Percentiles rank a stretch among this genome's conserved stretches.
These are phyloP conservation scores for Neurospora sp. DNA, from an alignment of 2,329 filamentous ascomycete genomes.

Conservation along the genomic window DNA sequence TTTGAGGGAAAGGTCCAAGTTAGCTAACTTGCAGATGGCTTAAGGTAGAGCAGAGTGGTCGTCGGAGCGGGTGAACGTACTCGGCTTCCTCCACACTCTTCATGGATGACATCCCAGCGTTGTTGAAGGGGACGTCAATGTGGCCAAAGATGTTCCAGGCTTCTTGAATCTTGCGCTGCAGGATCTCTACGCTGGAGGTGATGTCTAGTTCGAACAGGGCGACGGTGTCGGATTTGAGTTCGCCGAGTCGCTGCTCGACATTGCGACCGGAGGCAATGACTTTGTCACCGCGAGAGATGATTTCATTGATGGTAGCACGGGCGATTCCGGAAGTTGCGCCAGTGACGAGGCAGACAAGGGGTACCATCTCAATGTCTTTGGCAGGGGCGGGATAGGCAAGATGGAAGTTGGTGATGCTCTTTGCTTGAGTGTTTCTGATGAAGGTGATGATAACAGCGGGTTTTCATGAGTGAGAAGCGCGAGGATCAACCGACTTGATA, in stretches of 20 bases:
- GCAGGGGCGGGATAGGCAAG: neutral
- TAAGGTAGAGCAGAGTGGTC: neutral
- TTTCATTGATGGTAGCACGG: conserved; percentile 16
- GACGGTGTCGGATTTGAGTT: conserved; percentile 18
- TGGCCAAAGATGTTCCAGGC: conserved; percentile 23
- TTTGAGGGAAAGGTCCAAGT: neutral
- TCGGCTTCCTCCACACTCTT: conserved; percentile 22
- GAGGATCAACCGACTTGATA: neutral
- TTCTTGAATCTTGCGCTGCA: conserved; percentile 15
- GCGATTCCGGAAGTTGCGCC: conserved; percentile 25
- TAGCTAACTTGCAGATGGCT: neutral
- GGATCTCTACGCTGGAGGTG: conserved; percentile 8
- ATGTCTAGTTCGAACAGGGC: conserved; percentile 24
- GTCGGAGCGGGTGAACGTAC: conserved; percentile 12
- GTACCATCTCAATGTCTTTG: conserved; percentile 15
- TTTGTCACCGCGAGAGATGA: conserved; percentile 20
- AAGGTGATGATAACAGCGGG: neutral
- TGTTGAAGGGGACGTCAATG: conserved; percentile 26
- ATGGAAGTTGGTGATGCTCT: neutral
- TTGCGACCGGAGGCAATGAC: conserved; percentile 23
- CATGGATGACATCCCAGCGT: conserved; percentile 22
- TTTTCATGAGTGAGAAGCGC: neutral
- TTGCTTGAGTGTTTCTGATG: too few species aligned
- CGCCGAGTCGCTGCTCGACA: conserved; percentile 16
- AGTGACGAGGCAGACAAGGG: conserved; percentile 25